Percentiles rank a stretch among this genome's conserved stretches.
phyloP scores from a whole-genome alignment of 2,329 filamentous ascomycete genomes.

The Xylaria multiplex region DNA sequence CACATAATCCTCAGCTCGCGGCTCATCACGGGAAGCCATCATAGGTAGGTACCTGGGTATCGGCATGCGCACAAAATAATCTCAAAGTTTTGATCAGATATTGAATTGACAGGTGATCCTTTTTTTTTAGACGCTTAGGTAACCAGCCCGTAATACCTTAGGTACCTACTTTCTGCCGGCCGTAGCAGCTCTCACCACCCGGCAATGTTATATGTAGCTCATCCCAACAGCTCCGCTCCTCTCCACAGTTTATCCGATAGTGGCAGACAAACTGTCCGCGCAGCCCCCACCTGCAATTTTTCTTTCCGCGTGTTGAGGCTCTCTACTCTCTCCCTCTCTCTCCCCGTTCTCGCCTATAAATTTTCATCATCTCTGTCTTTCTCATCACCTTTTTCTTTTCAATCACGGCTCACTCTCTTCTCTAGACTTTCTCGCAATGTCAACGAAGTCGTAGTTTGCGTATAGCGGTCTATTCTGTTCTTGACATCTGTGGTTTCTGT shows the following conservation, averaged over 20 bases:
- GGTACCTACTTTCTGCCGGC: too few relatives aligned
- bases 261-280: neutral
- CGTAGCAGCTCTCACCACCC: neutral
- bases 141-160: too few relatives aligned
- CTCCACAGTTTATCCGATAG: conserved; percentile 26
- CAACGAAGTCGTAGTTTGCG: neutral
- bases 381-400: conserved; percentile 2
- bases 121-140: too few relatives aligned
- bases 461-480: neutral
- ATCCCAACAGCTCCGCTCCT: neutral
- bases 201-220: neutral
- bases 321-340: neutral
- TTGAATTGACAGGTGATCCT: too few relatives aligned
- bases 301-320: conserved; percentile 18
- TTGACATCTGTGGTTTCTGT: too few relatives aligned
- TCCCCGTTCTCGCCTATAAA: conserved; percentile 25
- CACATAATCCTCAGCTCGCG: too few relatives aligned
- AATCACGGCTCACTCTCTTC: neutral
- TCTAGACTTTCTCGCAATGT: neutral
- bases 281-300: conserved; percentile 30
- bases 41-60: too few relatives aligned
- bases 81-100: too few relatives aligned
- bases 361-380: neutral
- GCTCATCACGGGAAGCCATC: too few relatives aligned
- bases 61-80: too few relatives aligned